Percentiles rank a stretch among this genome's conserved stretches.
phyloP scores from a whole-genome alignment of 768 basidiomycete genomes.

The Russula compacta region DNA sequence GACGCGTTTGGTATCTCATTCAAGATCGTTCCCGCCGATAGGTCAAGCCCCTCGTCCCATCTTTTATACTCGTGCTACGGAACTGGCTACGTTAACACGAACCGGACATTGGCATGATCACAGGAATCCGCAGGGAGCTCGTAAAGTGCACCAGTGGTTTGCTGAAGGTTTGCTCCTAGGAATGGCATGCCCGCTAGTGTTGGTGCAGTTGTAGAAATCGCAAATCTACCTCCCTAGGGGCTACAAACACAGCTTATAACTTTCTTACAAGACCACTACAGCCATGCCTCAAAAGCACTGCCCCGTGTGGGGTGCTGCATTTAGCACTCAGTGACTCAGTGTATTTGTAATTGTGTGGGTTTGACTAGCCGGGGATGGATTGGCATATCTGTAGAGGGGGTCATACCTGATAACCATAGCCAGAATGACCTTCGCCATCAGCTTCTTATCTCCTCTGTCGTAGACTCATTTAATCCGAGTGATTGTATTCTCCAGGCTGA shows the following conservation, averaged over 20 bases:
- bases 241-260: no score
- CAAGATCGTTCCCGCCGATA: constrained; percentile 67
- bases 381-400: no score
- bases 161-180: neutral
- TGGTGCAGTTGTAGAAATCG: neutral
- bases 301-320: no score
- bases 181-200: neutral
- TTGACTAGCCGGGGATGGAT: no score
- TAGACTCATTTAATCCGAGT: no score
- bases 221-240: neutral
- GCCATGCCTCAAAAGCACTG: neutral
- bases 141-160: neutral
- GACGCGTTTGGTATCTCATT: constrained; percentile 86
- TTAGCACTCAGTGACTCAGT: no score
- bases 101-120: constrained; percentile 59
- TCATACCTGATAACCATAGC: no score
- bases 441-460: no score
- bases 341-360: no score
- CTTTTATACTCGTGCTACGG: constrained; percentile 87
- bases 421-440: no score
- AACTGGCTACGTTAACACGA: constrained; percentile 84
- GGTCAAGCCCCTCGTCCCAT: constrained; percentile 42
- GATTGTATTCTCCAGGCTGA: no score
- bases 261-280: neutral
- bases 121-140: neutral